Conservation (phyloP, 2,329 filamentous ascomycete species). For the Alternaria arborescens region DNA sequence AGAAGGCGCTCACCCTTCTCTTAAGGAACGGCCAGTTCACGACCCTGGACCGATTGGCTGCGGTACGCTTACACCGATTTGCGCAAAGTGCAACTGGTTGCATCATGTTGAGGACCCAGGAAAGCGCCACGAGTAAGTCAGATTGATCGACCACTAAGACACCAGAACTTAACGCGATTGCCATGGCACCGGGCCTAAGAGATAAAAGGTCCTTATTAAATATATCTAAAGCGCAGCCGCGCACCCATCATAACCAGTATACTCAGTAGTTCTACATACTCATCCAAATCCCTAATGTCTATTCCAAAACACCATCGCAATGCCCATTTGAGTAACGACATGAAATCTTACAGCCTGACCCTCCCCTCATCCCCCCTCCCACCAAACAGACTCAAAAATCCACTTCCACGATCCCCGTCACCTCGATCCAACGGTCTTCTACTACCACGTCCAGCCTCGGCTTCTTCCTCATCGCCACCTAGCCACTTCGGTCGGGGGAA, state of each 20-base stretch:
- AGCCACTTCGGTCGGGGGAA: constrained; percentile 80
- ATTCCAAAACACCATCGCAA: constrained; percentile 1
- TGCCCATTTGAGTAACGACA: not conserved
- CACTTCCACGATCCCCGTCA: constrained; percentile 23
- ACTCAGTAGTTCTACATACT: not conserved
- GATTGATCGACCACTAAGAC: not conserved
- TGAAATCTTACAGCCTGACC: constrained; percentile 37
- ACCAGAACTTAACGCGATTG: not conserved
- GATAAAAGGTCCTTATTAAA: not conserved
- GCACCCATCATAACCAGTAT: not conserved
- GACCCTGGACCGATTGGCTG: too few relatives aligned
- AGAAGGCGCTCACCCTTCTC: too few relatives aligned
- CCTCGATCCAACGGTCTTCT: constrained; percentile 11
- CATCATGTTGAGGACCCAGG: not conserved
- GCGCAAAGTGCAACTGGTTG: not conserved
- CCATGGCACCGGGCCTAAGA: not conserved
- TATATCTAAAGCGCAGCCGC: not conserved
- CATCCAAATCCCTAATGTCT: not conserved
- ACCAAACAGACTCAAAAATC: constrained; percentile 45
- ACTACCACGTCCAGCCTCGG: constrained; percentile 17
- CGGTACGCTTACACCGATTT: not conserved
- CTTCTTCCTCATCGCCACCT: constrained; percentile 61
- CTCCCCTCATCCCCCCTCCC: constrained; percentile 45
- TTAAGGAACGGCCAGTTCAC: too few relatives aligned
- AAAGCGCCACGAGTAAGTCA: not conserved